A percentile compares a stretch with the other conserved stretches of the same genome.
These are phyloP conservation scores for Nothophytophthora sp. DNA, from an alignment of 352 stramenopile genomes.

Conservation along the genomic window DNA sequence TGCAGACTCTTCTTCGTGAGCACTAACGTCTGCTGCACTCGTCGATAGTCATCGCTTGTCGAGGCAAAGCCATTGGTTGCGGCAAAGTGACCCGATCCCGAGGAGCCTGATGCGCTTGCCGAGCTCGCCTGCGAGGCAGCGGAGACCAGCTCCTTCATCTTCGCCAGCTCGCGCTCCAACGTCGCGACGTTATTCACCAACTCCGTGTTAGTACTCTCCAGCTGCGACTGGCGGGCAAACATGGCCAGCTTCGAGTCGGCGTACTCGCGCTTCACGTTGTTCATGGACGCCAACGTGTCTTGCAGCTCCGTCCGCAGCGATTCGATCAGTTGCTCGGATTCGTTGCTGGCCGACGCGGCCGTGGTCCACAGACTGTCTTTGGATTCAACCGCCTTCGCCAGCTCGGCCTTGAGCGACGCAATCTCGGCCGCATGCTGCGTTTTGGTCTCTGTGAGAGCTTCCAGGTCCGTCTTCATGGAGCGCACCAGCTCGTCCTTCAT, in stretches of 20 bases:
- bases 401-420: constrained; percentile 42
- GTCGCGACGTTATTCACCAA: constrained; percentile 65
- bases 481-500: constrained; percentile 71
- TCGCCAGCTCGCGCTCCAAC: constrained; percentile 59
- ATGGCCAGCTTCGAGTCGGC: constrained; percentile 64
- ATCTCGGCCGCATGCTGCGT: constrained; percentile 38
- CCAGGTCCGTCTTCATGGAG: constrained; percentile 44
- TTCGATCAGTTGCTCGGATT: constrained; percentile 63
- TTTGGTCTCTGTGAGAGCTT: constrained; percentile 37
- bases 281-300: constrained; percentile 60
- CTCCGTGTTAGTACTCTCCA: constrained; percentile 78
- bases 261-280: constrained; percentile 65
- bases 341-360: constrained; percentile 63
- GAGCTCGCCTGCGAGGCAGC: constrained; percentile 5
- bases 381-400: constrained; percentile 51
- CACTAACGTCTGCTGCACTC: constrained; percentile 63
- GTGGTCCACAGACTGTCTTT: constrained; percentile 75
- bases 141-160: constrained; percentile 31
- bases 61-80: constrained; percentile 22
- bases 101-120: neutral
- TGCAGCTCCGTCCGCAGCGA: constrained; percentile 66
- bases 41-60: constrained; percentile 58
- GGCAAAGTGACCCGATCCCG: constrained; percentile 8
- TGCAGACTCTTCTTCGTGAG: constrained; percentile 77
- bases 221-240: constrained; percentile 70